Evolutionary conservation across 1,284 basidiomycete genomes (phyloP).

Genomic region (Mycosarcoma mackinlayi): DNA sequence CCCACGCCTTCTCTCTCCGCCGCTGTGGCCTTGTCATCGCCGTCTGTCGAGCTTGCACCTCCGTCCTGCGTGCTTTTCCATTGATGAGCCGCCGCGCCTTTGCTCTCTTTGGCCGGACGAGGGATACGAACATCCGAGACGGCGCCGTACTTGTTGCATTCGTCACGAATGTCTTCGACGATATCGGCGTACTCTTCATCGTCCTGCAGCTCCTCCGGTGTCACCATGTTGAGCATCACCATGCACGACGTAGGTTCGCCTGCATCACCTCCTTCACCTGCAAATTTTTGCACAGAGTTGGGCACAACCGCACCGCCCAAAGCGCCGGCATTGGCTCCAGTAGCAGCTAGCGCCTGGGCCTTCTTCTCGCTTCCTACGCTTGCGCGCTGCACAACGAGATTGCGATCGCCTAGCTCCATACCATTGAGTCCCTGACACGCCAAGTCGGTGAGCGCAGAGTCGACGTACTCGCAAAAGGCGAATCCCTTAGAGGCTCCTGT

Average conservation of each 20-base stretch:
- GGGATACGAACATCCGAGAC: conserved; percentile 65
- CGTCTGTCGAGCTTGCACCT: conserved; percentile 71
- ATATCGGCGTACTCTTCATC: conserved; percentile 94
- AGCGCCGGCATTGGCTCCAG: conserved; percentile 68
- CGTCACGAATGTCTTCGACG: conserved; percentile 92
- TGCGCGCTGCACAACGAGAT: conserved; percentile 93
- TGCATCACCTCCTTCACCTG: conserved; percentile 58
- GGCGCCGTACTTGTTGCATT: conserved; percentile 70
- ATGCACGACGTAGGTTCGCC: conserved; percentile 77
- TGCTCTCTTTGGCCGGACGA: conserved; percentile 54
- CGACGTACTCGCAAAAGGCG: conserved; percentile 98
- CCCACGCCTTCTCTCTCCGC: conserved; percentile 90
- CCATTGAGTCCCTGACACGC: conserved; percentile 96
- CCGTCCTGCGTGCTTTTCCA: conserved; percentile 53
- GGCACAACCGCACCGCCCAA: conserved; percentile 53
- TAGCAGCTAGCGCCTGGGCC: conserved; percentile 50
- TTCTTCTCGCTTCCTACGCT: conserved; percentile 76
- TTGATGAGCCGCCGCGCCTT: conserved; percentile 59
- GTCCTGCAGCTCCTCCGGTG: conserved; percentile 87
- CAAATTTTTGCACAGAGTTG: conserved; percentile 65
- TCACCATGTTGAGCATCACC: conserved; percentile 99
- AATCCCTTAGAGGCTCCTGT: conserved; percentile 84
- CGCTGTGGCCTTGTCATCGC: conserved; percentile 66
- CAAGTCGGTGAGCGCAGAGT: conserved; percentile 86
- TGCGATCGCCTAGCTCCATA: conserved; percentile 97